Conservation (phyloP, 768 basidiomycete genomes). For the Coprinopsis strossmayeri region DNA sequence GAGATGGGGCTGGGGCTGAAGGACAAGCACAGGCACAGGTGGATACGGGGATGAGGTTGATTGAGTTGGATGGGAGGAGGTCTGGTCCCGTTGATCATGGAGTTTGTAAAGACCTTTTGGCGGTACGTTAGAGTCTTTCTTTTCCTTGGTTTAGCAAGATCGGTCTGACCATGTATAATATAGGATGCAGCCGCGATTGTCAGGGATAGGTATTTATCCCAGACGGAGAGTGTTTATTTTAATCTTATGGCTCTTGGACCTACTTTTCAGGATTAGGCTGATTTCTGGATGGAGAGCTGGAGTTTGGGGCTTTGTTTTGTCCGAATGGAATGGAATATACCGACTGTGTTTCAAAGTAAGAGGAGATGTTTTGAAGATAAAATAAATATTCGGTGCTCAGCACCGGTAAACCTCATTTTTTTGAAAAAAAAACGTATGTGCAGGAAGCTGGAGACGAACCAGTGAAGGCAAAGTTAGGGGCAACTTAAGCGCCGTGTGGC, state of each 20-base stretch:
- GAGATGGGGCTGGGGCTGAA: no score
- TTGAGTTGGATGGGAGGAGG: slow-evolving; percentile 83
- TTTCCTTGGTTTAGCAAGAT: background rate
- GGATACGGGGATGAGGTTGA: slow-evolving; percentile 39
- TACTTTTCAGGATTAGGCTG: background rate
- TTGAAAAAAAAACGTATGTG: background rate
- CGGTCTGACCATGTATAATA: background rate
- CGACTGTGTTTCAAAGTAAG: no score
- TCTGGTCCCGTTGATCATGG: slow-evolving; percentile 79
- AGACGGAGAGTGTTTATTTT: slow-evolving; percentile 50
- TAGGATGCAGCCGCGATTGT: slow-evolving; percentile 66
- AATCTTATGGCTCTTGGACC: slow-evolving; percentile 54
- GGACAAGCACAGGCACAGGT: slow-evolving; percentile 3
- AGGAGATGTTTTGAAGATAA: no score
- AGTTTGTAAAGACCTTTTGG: slow-evolving; percentile 48
- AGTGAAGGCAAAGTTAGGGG: background rate
- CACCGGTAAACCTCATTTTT: background rate
- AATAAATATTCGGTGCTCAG: background rate
- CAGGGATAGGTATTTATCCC: slow-evolving; percentile 49
- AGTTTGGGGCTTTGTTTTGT: background rate
- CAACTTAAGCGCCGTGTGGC: background rate
- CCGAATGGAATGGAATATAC: background rate
- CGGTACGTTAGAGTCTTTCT: slow-evolving; percentile 36
- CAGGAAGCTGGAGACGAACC: background rate
- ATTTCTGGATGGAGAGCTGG: background rate